Evolutionary conservation across 2,329 filamentous ascomycete genomes (phyloP), one percentile per base, ranked within the genome.

Genomic region (Ceratocystis cubensis): DNA sequence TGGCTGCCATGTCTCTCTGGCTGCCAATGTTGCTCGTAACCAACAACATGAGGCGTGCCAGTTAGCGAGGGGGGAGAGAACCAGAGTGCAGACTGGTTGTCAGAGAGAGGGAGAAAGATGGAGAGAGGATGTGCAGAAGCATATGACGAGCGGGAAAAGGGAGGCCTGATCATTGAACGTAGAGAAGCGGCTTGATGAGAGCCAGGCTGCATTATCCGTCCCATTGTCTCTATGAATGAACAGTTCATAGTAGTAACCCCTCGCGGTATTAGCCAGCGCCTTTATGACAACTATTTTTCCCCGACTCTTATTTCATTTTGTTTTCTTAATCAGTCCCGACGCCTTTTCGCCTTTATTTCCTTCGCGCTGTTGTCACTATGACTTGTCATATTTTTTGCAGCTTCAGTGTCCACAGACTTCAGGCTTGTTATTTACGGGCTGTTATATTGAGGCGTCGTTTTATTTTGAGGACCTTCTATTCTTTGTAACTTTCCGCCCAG

Each of bases 21-120:
- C 20, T 53, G 20, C 25, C 20, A 5, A 25, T 25, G 13, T 37
- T 25, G 48, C 48, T 53, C 48, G 48, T 53, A 53, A 53, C 48
- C 20, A 53, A 8, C 46, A 15, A 37, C 22, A 33, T 33, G 46
- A 41, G 62, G 62, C 33, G 62, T 64, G 28, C 50, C 45, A 64
- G 46, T 56, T 64, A 64, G 62, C 62, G 62, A 64, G 46, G 53
- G 17, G 28, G 53, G 48, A 25, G 8, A 17, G 22, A 25, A 13
- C 8, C 20, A 2, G 20, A 30, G 28, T 1, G 53, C 28, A 59
- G 25, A 30, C 3, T 37, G 53, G 53, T 17, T 17, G 53, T 4
- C 25, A 30, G 25, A 4, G 25, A 59, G 13, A 3, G 33, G n/a
- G 2, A 10, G 25, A 48, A 7, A 56, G 28, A 56, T 44, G 46